phyloP scores from a whole-genome alignment of 1,139 yeast species.

The Pneumocystis carinii region DNA sequence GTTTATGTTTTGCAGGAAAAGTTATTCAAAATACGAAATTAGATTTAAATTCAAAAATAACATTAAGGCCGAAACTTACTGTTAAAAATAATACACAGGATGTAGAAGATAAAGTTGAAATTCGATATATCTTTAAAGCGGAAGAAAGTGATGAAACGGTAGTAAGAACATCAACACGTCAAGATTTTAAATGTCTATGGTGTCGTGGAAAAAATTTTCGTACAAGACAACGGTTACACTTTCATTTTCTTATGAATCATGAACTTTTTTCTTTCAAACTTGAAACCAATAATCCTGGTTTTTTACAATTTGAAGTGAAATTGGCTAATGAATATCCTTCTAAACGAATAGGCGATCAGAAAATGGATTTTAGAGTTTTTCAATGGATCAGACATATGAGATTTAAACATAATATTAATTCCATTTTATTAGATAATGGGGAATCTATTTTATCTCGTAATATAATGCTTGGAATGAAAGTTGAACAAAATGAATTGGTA shows the following conservation, averaged over 20 bases:
- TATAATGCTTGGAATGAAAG: conserved; percentile 2
- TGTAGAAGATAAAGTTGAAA: conserved; percentile 3
- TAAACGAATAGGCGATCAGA: conserved; percentile 10
- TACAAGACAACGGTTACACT: conserved; percentile 9
- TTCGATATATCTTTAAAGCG: conserved; percentile 11
- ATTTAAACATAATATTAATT: conserved; percentile 6
- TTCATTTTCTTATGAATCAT: conserved; percentile 12
- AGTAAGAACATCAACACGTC: background rate
- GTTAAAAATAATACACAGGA: background rate
- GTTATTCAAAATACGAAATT: background rate
- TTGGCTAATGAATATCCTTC: conserved; percentile 9
- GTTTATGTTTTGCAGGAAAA: background rate
- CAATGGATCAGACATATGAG: conserved; percentile 12
- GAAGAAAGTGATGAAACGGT: conserved; percentile 9
- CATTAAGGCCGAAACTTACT: background rate
- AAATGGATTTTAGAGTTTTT: conserved; percentile 9
- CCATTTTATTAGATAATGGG: conserved; percentile 9
- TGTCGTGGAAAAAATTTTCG: conserved; percentile 9
- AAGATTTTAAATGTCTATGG: conserved; percentile 13
- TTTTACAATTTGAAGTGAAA: conserved; percentile 12
- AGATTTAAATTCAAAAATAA: background rate
- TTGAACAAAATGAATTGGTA: background rate
- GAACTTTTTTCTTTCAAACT: conserved; percentile 12
- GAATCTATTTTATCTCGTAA: conserved; percentile 12
- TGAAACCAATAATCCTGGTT: conserved; percentile 6